These are phyloP conservation scores for Prototheca wickerhamii DNA, from an alignment of 163 green algal species.

Conservation along the genomic window DNA sequence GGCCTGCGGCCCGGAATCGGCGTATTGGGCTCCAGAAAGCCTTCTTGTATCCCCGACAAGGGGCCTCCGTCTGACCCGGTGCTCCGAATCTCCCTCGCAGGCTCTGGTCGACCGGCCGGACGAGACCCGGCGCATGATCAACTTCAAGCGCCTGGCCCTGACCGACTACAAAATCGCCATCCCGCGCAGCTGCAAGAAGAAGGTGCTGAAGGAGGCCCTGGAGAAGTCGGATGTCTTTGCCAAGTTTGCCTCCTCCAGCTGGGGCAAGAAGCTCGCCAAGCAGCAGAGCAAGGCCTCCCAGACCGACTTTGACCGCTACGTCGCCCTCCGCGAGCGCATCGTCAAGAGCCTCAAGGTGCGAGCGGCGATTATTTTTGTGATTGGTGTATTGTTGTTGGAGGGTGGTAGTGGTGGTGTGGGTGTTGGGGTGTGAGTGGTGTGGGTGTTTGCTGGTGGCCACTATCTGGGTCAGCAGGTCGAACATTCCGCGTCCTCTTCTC, in stretches of 20 bases:
- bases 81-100: slow-evolving; percentile 34
- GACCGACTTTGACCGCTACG: slow-evolving; percentile 89
- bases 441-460: no score
- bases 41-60: no score
- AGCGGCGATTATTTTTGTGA: background rate
- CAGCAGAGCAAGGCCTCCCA: slow-evolving; percentile 54
- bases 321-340: slow-evolving; percentile 50
- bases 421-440: no score
- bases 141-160: slow-evolving; percentile 90
- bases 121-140: slow-evolving; percentile 62
- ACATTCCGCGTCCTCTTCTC: background rate
- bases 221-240: slow-evolving; percentile 56
- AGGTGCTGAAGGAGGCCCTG: slow-evolving; percentile 70
- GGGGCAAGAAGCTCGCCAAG: slow-evolving; percentile 87
- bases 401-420: no score
- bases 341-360: slow-evolving; percentile 33
- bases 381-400: no score
- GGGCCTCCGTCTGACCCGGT: background rate
- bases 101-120: slow-evolving; percentile 85
- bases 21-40: no score
- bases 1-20: no score
- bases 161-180: slow-evolving; percentile 94
- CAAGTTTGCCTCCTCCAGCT: slow-evolving; percentile 79
- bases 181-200: slow-evolving; percentile 78
- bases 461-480: no score